Percentiles rank a stretch among this genome's conserved stretches.
These are phyloP conservation scores for Jacaranda copaia DNA, from an alignment of 257 asterid genomes.

Conservation along the genomic window DNA sequence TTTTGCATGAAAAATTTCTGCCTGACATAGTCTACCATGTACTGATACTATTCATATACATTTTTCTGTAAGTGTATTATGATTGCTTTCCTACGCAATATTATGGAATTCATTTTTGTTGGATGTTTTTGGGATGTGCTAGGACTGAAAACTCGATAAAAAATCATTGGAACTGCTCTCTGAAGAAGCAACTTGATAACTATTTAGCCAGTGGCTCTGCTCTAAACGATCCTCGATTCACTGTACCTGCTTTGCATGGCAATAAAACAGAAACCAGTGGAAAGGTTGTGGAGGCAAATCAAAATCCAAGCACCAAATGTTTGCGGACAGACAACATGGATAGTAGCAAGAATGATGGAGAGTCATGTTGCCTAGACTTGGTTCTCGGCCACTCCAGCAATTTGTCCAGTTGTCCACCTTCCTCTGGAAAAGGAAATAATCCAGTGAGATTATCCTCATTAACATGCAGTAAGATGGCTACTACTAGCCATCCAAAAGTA, in stretches of 20 bases:
- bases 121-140: not conserved
- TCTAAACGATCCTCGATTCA: conserved; percentile 9
- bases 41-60: too few relatives aligned
- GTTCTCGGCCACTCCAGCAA: conserved; percentile 23
- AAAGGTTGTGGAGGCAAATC: conserved; percentile 10
- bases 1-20: too few relatives aligned
- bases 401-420: not conserved
- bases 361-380: conserved; percentile 26
- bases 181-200: conserved; percentile 47
- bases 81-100: not conserved
- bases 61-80: too few relatives aligned
- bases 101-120: not conserved
- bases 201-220: not conserved
- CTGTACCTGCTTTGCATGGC: not conserved
- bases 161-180: conserved; percentile 69
- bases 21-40: too few relatives aligned
- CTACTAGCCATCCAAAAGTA: not conserved
- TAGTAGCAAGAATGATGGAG: not conserved
- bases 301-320: not conserved
- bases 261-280: not conserved
- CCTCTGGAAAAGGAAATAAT: conserved; percentile 21
- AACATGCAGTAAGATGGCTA: not conserved
- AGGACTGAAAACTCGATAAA: conserved; percentile 70
- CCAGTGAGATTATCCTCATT: not conserved
- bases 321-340: conserved; percentile 9